Evolutionary conservation across 306 rosid species (phyloP), one percentile per base, ranked within the genome.

Genomic region (Pterocarpus macrocarpus): DNA sequence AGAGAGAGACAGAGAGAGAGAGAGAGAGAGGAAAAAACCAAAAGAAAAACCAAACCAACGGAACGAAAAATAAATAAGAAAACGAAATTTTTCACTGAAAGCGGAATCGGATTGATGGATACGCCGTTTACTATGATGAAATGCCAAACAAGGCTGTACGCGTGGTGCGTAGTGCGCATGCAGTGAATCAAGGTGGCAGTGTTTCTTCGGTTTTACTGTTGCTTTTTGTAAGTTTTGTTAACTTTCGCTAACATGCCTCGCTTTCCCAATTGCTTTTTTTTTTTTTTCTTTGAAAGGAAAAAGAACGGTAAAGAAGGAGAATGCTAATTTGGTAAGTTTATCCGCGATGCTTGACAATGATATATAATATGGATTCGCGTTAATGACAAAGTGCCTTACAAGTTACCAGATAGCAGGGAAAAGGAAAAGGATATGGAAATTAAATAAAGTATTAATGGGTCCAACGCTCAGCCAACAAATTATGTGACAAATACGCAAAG

Each of bases 111-210:
- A n/a, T 22, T 50, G 38, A 71, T 33, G 12, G 35, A 62, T 70
- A 55, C 45, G 75, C 13, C 61, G 12, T 64, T 64, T 50, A 14
- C 57, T 4, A 38, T 52, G 53, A 38, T 32, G 44, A 58, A 68
- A 17, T 32, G 56, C 65, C 83, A 73, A 76, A 67, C 2, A 41
- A 2, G 12, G 55, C n/a, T 4, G 45, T 5, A 53, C 75, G 61
- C 74, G 71, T 69, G 87, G 84, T 10, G 63, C 17, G 14, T 3
- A 81, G 39, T 47, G 77, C 63, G 65, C 86, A 61, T 47, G 80
- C 74, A 64, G 22, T 55, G 59, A 73, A 32, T 35, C 63, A 14
- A 63, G 73, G 71, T 62, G 82, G 72, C 71, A 61, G 3, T 11
- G 62, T 68, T 74, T 22, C 28, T 14, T 47, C 22, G 2, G 47